Evolutionary conservation across 1,139 yeast species (phyloP).

Genomic region (Schizosaccharomyces versatilis): DNA sequence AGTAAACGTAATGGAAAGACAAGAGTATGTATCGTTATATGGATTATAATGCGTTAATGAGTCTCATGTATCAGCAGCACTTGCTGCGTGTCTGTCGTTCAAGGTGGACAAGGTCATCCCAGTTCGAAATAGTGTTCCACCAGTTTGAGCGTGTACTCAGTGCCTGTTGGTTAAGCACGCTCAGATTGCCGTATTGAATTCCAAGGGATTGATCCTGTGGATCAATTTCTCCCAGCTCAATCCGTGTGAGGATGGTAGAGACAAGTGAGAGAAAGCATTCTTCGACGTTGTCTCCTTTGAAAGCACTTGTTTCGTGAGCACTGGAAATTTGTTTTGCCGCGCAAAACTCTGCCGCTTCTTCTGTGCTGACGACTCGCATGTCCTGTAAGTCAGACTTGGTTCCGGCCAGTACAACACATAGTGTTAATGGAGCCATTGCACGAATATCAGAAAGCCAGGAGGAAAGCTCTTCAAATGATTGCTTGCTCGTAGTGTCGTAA

Average conservation of each 20-base stretch:
- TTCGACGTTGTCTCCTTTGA: constrained; percentile 38
- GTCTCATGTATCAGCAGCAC: not conserved
- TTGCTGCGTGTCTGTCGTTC: not conserved
- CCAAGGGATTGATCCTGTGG: constrained; percentile 26
- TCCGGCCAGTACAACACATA: constrained; percentile 27
- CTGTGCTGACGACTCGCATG: constrained; percentile 30
- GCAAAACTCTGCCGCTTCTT: constrained; percentile 20
- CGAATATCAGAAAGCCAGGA: constrained; percentile 29
- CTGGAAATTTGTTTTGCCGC: constrained; percentile 19
- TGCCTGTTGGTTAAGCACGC: not conserved
- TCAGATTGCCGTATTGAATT: constrained; percentile 26
- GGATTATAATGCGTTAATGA: no score
- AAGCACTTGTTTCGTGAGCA: constrained; percentile 26
- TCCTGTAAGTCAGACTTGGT: constrained; percentile 30
- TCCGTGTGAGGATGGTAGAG: constrained; percentile 23
- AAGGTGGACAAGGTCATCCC: constrained; percentile 1
- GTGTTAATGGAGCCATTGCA: constrained; percentile 22
- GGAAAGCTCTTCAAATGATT: constrained; percentile 28
- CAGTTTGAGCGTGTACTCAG: not conserved
- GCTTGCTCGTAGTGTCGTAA: constrained; percentile 42
- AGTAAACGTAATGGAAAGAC: no score
- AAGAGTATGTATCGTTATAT: no score
- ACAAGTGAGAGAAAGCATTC: constrained; percentile 32
- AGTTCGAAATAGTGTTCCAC: not conserved
- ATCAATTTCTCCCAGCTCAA: constrained; percentile 25